Evolutionary conservation across 176 grass and related monocot species (phyloP), one percentile per base, ranked within the genome.

Genomic region (Olyra latifolia): DNA sequence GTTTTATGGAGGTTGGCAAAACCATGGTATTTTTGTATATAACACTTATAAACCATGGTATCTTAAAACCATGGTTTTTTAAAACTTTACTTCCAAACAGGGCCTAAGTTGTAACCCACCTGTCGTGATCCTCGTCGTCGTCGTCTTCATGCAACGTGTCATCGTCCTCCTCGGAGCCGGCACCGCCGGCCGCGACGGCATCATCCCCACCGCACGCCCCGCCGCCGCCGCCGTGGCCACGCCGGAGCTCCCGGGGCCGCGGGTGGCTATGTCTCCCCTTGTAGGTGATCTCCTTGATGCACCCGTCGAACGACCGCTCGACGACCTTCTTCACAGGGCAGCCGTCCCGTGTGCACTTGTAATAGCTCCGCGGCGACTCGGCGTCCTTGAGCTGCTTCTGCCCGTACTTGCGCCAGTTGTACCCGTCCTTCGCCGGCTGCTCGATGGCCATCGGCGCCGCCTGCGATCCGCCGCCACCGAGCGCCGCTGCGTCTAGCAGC

Each of bases 351-450:
- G 88, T 93, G 80, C 90, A 93, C 86, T 92, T 90, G 85, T 91
- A 97, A 80, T 97, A 93, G 84, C 90, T 97, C 82, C 86, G 78
- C 6, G 93, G 90, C 62, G 82, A 97, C 85, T 93, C 89, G 48
- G 88, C 82, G 73, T 87, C 85, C 86, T 97, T 97, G 77, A 97
- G 81, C 78, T 97, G 85, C 81, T 97, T 97, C 81, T 97, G 93
- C 77, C 90, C 88, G 29, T 93, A 97, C 79, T 97, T 97, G 59
- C 93, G 75, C 93, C 90, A 93, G 75, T 88, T 93, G 90, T 93
- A 97, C 32, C 93, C 93, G 71, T 93, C 93, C 40, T 93, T 89
- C 19, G 67, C 85, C 66, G 93, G 93, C 81, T 91, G 91, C 63
- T 93, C 93, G 53, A 97, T 76, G 1, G 59, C 29, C 84, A 80